Evolutionary conservation across 192 early-diverging fungal genomes (phyloP).

Genomic region (Spizellomyces punctatus): DNA sequence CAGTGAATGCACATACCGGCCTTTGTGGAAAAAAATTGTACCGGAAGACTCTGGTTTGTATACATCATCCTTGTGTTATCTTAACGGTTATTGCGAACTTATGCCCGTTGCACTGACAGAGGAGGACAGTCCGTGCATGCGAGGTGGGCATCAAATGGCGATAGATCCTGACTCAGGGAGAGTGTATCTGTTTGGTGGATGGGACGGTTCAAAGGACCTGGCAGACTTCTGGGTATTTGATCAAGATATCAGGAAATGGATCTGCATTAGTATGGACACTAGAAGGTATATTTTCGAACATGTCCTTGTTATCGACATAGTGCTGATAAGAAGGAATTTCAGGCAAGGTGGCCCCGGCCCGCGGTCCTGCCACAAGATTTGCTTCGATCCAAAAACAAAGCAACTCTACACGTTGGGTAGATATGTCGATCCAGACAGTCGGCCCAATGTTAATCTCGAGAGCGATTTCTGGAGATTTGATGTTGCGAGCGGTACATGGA

Average conservation of each 20-base stretch:
- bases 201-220: slow-evolving; percentile 86
- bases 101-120: not conserved
- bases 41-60: slow-evolving; percentile 41
- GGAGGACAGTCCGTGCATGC: slow-evolving; percentile 47
- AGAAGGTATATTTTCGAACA: slow-evolving; percentile 47
- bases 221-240: slow-evolving; percentile 88
- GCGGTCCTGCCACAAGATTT: slow-evolving; percentile 91
- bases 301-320: not conserved
- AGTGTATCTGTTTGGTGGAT: slow-evolving; percentile 92
- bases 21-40: slow-evolving; percentile 65
- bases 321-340: not conserved
- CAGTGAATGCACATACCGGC: slow-evolving; percentile 66
- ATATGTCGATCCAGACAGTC: slow-evolving; percentile 79
- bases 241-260: slow-evolving; percentile 68
- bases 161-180: slow-evolving; percentile 71
- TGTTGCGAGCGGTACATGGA: slow-evolving; percentile 68
- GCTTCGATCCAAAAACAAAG: slow-evolving; percentile 75
- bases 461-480: slow-evolving; percentile 92
- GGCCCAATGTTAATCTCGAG: slow-evolving; percentile 68
- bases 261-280: slow-evolving; percentile 76
- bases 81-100: slow-evolving; percentile 1
- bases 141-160: slow-evolving; percentile 98
- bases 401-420: slow-evolving; percentile 85
- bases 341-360: slow-evolving; percentile 85
- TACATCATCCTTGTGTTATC: not conserved